Conservation (phyloP, 352 stramenopile species). For the Pythium aphanidermatum region DNA sequence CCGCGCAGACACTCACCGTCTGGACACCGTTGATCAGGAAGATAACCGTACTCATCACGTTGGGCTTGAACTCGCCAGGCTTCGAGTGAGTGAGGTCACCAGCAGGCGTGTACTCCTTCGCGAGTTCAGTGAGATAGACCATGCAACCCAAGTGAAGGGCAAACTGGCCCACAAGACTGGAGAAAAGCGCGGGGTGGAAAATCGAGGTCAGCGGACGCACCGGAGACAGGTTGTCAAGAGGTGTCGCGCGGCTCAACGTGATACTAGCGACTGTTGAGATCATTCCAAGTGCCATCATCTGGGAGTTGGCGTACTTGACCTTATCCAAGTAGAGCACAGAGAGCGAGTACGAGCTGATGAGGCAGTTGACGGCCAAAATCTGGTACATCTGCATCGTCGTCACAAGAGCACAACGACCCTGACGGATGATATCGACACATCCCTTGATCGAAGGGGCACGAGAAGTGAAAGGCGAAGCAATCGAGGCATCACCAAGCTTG, state of each 20-base stretch:
- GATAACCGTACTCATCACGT: slow-evolving; percentile 97
- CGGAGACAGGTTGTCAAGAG: slow-evolving; percentile 91
- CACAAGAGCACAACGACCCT: slow-evolving; percentile 98
- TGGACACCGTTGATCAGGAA: slow-evolving; percentile 96
- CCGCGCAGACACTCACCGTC: slow-evolving; percentile 97
- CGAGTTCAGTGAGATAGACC: slow-evolving; percentile 88
- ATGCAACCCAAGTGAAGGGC: slow-evolving; percentile 93
- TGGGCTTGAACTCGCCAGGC: slow-evolving; percentile 95
- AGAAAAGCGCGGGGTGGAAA: slow-evolving; percentile 91
- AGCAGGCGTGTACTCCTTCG: slow-evolving; percentile 85
- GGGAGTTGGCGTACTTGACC: slow-evolving; percentile 98
- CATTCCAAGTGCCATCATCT: slow-evolving; percentile 89
- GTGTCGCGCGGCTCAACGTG: slow-evolving; percentile 89
- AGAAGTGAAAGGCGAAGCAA: slow-evolving; percentile 99
- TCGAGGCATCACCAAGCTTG: slow-evolving; percentile 98
- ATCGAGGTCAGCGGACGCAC: slow-evolving; percentile 93
- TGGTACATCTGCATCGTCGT: slow-evolving; percentile 99
- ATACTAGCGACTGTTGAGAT: slow-evolving; percentile 83
- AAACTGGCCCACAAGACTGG: slow-evolving; percentile 95
- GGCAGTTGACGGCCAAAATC: slow-evolving; percentile 98
- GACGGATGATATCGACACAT: slow-evolving; percentile 95
- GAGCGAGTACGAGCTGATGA: slow-evolving; percentile 98
- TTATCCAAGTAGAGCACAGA: slow-evolving; percentile 97
- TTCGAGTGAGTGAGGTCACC: slow-evolving; percentile 71
- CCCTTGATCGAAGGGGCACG: slow-evolving; percentile 88